These are phyloP conservation scores for Euphorbia peplus DNA, from an alignment of 345 rosid genomes.

Conservation along the genomic window DNA sequence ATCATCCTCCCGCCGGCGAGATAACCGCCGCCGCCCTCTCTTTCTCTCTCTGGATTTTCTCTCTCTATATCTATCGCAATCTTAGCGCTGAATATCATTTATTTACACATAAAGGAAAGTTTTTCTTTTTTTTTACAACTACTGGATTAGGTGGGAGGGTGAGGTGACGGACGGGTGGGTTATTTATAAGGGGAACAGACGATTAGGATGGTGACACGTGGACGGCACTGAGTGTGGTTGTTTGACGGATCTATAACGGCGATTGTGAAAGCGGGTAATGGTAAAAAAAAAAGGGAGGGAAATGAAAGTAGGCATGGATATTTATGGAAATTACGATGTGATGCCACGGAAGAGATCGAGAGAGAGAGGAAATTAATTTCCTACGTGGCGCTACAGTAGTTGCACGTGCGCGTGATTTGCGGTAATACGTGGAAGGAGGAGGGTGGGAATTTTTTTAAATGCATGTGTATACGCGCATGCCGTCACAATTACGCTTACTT, in stretches of 20 bases:
- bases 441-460: not conserved
- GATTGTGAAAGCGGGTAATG: not conserved
- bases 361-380: not conserved
- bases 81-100: no score
- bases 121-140: not conserved
- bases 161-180: not conserved
- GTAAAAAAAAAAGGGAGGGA: not conserved
- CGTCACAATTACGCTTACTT: constrained; percentile 1
- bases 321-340: constrained; percentile 8
- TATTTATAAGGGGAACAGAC: constrained; percentile 41
- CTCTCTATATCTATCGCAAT: no score
- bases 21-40: not conserved
- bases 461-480: not conserved
- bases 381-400: constrained; percentile 21
- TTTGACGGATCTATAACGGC: not conserved
- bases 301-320: constrained; percentile 4
- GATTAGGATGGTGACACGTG: constrained; percentile 34
- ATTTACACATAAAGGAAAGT: not conserved
- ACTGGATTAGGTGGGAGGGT: not conserved
- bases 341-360: constrained; percentile 17
- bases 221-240: not conserved
- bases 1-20: not conserved
- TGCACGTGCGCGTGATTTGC: constrained; percentile 32
- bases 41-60: not conserved
- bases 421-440: constrained; percentile 1